Conservation (phyloP, 345 rosid genomes). For the Lenwebbia sp. region DNA sequence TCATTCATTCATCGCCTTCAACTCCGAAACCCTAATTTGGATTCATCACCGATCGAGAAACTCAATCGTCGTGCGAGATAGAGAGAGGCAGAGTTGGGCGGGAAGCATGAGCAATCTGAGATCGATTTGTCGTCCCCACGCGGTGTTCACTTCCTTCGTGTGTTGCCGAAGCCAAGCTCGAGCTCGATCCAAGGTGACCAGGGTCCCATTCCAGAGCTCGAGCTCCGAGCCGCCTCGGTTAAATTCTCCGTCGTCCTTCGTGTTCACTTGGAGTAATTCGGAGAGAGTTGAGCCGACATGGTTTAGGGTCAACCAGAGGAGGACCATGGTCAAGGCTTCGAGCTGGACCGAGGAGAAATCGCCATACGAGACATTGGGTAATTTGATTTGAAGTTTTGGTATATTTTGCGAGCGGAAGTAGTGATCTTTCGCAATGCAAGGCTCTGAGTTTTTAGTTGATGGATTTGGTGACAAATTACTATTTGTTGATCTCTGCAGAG, state of each 20-base stretch:
- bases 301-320: slow-evolving; percentile 55
- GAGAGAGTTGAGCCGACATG: slow-evolving; percentile 19
- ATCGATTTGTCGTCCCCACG: slow-evolving; percentile 54
- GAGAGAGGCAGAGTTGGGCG: neutral
- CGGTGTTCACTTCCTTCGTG: slow-evolving; percentile 43
- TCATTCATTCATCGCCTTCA: neutral
- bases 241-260: slow-evolving; percentile 17
- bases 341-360: slow-evolving; percentile 64
- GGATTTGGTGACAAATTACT: neutral
- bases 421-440: neutral
- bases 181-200: slow-evolving; percentile 22
- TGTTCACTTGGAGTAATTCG: slow-evolving; percentile 28
- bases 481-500: slow-evolving; percentile 24
- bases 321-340: slow-evolving; percentile 50
- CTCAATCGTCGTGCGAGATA: neutral
- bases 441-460: neutral
- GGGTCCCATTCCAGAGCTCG: slow-evolving; percentile 46
- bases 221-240: slow-evolving; percentile 13
- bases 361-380: slow-evolving; percentile 94
- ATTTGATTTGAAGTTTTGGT: neutral
- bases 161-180: slow-evolving; percentile 34
- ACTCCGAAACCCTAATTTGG: neutral
- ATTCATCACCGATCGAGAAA: neutral
- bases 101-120: slow-evolving; percentile 44
- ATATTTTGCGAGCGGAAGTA: neutral